Evolutionary conservation across 2,329 filamentous ascomycete species (phyloP), one percentile per base, ranked within the genome.

Genomic region (Lasiodiplodia citricola): DNA sequence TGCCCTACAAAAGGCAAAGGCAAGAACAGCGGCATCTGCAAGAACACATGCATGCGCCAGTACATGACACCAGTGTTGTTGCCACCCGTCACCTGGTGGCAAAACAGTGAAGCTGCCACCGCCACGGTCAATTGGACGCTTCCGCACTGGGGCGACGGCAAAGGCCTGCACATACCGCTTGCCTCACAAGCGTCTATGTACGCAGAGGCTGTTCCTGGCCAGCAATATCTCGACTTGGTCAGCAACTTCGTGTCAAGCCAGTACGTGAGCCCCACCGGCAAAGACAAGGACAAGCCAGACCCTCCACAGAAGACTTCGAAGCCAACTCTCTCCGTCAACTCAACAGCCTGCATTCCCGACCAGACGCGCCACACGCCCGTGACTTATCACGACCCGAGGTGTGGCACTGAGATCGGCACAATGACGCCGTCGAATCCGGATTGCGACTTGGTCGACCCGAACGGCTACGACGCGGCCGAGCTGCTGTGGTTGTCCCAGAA

Each of bases 401-500:
- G 3, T 7, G 23, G n/a, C 14, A 1, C 2, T 8, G 23, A 50
- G 23, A 4, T 2, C 25, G 11, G 10, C 31, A 21, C 3, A 10
- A 3, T 18, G 14, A 35, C 8, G 16, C 41, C 58, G 10, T 23
- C 41, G 5, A 63, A 63, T 11, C 58, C 58, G 3, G 25, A 11
- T 5, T 44, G 28, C 25, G 58, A 63, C 28, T 0, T 4, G 11
- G 18, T 13, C 28, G 58, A 63, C 2, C 41, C 41, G 4, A 4
- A 1, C 7, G 44, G 58, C 25, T 63, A n/a, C 25, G 21, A 18
- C 18, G 18, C 13, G 10, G 16, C 11, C 16, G 58, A 63, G 58
- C 47, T 21, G 44, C 25, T 51, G 25, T 63, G 58, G 58, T 11
- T 63, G 25, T 51, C 21, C 28, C 58, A 63, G 44, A 35, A 51